Evolutionary conservation across 208 protist genomes (phyloP).

Genomic region (Crithidia fasciculata): DNA sequence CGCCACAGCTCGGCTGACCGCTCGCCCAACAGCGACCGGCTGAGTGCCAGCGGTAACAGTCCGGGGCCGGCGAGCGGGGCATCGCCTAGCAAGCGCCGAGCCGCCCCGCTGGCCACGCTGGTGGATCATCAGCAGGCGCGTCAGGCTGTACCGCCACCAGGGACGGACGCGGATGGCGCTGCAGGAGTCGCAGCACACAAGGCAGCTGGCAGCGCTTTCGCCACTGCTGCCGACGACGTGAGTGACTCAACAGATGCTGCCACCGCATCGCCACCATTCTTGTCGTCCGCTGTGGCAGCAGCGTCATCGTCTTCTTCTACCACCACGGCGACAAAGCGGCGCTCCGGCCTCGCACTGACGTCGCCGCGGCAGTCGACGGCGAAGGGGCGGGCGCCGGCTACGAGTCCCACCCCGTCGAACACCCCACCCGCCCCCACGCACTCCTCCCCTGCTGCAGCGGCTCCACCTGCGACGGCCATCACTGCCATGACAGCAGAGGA

Average conservation of each 20-base stretch:
- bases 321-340: conserved; percentile 6
- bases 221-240: not conserved
- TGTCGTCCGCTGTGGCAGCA: not conserved
- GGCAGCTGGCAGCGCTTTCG: not conserved
- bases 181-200: not conserved
- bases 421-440: not conserved
- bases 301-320: not conserved
- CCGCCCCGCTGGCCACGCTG: conserved; percentile 56
- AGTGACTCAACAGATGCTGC: not conserved
- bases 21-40: conserved; percentile 25
- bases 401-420: not conserved
- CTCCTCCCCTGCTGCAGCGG: not conserved
- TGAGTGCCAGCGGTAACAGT: conserved; percentile 12
- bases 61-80: conserved; percentile 3
- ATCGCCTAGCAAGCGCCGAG: conserved; percentile 23
- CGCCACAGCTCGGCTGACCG: conserved; percentile 26
- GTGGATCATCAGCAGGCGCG: conserved; percentile 68
- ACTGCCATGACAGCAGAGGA: conserved; percentile 40
- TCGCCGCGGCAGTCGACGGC: conserved; percentile 10
- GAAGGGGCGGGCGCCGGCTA: not conserved
- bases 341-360: not conserved
- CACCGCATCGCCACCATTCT: not conserved
- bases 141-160: conserved; percentile 25
- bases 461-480: not conserved
- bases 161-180: conserved; percentile 3